Evolutionary conservation across 179 eudicot species (phyloP), one percentile per base, ranked within the genome.

Genomic region (Drosera spatulata): DNA sequence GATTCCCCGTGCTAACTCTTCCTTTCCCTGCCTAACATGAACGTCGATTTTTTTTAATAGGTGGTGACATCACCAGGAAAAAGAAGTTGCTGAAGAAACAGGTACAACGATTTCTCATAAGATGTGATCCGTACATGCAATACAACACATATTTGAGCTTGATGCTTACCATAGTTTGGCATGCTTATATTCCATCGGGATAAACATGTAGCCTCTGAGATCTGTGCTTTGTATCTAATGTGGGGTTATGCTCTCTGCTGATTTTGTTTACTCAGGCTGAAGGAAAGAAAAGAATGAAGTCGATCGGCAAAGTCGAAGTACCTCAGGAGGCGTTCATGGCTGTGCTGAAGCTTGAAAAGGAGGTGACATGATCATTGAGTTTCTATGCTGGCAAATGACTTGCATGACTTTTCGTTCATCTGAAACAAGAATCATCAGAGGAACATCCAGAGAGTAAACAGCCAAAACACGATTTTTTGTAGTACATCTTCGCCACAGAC

Each of bases 261-360:
- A 7, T 53, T 3, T 0, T 9, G 41, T 55, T n/a, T 39, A 33
- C 11, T 58, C 91, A 91, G 98, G 98, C 98, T 54, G 98, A 84
- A 69, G 98, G 98, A 52, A 91, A 91, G 81, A 91, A 91, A 76
- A 77, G 98, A 79, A 91, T 91, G 98, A 91, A 91, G 80, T 69
- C 98, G 11, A 80, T 91, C 49, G 98, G 98, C 44, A 82, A 77
- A 70, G 95, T 91, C 57, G 96, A 88, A 66, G 96, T 91, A 59
- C 98, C 98, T 41, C 98, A 91, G 77, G 98, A 91, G 80, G 98
- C 98, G 63, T 91, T 91, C 71, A 91, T 91, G 98, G 98, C 98
- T 33, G 96, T 91, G 39, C 69, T 91, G 57, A 91, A 91, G 80
- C 98, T 91, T 50, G 98, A 91, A 66, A 91, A 91, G 65, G 98